Conservation (phyloP, 805 yeast genomes). For the Zygosaccharomyces lentus region DNA sequence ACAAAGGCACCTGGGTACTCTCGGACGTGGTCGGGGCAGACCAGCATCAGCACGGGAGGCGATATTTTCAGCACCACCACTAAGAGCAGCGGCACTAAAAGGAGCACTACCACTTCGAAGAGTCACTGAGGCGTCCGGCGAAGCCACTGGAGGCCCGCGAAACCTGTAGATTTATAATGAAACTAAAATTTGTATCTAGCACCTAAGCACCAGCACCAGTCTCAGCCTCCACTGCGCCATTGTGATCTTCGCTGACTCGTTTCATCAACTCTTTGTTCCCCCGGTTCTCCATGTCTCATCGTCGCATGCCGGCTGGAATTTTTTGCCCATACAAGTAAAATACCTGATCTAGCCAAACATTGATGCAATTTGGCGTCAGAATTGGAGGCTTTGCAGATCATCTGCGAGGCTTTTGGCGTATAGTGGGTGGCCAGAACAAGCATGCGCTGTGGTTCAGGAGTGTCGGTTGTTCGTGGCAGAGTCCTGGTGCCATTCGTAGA, state of each 20-base stretch:
- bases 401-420: background rate
- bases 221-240: background rate
- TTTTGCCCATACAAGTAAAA: background rate
- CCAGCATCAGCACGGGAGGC: constrained; percentile 27
- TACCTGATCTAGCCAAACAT: background rate
- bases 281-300: background rate
- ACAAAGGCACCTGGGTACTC: constrained; percentile 45
- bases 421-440: background rate
- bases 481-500: background rate
- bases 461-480: background rate
- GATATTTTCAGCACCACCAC: constrained; percentile 24
- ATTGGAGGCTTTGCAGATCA: background rate
- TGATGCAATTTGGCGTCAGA: background rate
- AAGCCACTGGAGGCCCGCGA: too few relatives aligned
- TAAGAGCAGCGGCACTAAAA: background rate
- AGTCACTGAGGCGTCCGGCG: too few relatives aligned
- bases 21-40: constrained; percentile 38
- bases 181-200: background rate
- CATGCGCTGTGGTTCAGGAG: background rate
- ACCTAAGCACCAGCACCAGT: background rate
- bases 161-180: background rate
- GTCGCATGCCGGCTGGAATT: background rate
- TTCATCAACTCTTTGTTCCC: background rate
- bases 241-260: background rate
- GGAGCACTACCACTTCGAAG: background rate